Evolutionary conservation across 352 stramenopile genomes (phyloP).

Genomic region (Phytophthora multivora): DNA sequence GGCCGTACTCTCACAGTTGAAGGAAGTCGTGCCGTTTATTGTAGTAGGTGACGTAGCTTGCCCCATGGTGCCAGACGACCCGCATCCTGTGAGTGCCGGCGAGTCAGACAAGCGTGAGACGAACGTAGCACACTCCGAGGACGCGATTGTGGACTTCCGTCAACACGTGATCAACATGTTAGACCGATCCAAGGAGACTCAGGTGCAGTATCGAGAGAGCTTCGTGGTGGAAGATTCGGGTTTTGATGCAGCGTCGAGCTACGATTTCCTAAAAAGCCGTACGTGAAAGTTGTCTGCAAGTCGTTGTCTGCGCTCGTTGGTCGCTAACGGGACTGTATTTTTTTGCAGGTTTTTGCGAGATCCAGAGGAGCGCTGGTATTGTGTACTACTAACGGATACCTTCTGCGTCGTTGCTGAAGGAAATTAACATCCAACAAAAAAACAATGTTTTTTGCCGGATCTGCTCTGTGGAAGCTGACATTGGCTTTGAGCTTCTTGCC

Average conservation of each 20-base stretch:
- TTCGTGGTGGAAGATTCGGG: slow-evolving; percentile 51
- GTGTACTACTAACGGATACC: slow-evolving; percentile 35
- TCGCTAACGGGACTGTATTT: not conserved
- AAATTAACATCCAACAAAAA: slow-evolving; percentile 26
- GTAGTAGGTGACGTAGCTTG: slow-evolving; percentile 67
- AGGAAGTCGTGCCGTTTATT: slow-evolving; percentile 55
- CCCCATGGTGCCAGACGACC: slow-evolving; percentile 42
- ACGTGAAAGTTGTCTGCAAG: slow-evolving; percentile 27
- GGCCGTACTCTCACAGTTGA: slow-evolving; percentile 57
- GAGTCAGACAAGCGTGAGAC: slow-evolving; percentile 4
- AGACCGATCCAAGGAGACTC: slow-evolving; percentile 51
- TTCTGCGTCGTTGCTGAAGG: slow-evolving; percentile 7
- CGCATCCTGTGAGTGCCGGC: slow-evolving; percentile 1
- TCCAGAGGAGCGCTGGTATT: slow-evolving; percentile 28
- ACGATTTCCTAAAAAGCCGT: slow-evolving; percentile 78
- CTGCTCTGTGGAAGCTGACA: not conserved
- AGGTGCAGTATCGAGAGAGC: slow-evolving; percentile 47
- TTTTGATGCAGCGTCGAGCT: slow-evolving; percentile 61
- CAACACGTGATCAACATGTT: slow-evolving; percentile 60
- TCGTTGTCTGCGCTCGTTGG: not conserved
- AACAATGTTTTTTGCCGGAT: slow-evolving; percentile 20
- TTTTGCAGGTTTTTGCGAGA: slow-evolving; percentile 35
- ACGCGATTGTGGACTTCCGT: slow-evolving; percentile 50
- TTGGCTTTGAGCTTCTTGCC: not conserved
- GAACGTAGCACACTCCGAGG: slow-evolving; percentile 6